Conservation (phyloP, 352 stramenopile species). For the Phytophthora pluvialis region DNA sequence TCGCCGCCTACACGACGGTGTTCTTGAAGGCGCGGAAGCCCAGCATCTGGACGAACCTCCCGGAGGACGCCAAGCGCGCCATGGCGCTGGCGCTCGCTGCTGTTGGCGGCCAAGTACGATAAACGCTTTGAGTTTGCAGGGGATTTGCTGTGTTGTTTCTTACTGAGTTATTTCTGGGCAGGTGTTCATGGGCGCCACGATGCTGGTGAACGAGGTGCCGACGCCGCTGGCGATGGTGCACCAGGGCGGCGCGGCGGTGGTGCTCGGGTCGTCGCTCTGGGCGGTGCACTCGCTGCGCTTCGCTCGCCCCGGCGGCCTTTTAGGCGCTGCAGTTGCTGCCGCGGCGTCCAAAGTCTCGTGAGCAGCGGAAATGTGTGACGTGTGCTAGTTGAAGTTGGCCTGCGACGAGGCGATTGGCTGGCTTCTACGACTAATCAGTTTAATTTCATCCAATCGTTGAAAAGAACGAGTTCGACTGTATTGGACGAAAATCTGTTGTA, state of each 20-base stretch:
- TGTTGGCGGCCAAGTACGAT: constrained; percentile 47
- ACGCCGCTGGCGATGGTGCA: constrained; percentile 93
- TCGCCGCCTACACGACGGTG: constrained; percentile 59
- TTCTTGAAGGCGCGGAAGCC: constrained; percentile 65
- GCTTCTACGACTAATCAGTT: constrained; percentile 17
- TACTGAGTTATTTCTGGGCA: constrained; percentile 34
- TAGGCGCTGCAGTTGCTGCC: constrained; percentile 29
- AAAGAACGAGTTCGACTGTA: background rate
- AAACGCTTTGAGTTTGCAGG: background rate
- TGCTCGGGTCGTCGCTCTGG: constrained; percentile 75
- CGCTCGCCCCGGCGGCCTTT: constrained; percentile 46
- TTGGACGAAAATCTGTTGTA: constrained; percentile 28
- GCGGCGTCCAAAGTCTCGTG: constrained; percentile 31
- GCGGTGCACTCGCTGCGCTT: constrained; percentile 69
- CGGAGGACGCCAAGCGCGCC: constrained; percentile 59
- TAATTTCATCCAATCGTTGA: constrained; percentile 2
- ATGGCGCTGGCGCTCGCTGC: constrained; percentile 65
- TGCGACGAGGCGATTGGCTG: background rate
- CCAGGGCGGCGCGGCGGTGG: constrained; percentile 69
- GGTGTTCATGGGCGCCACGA: constrained; percentile 93
- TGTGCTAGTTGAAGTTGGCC: constrained; percentile 25
- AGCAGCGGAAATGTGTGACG: constrained; percentile 24
- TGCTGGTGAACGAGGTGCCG: constrained; percentile 96
- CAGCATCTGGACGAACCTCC: constrained; percentile 73
- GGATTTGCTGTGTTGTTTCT: background rate